These are phyloP conservation scores for Fusarium sp. DNA, from an alignment of 2,329 filamentous ascomycete genomes.

Conservation along the genomic window DNA sequence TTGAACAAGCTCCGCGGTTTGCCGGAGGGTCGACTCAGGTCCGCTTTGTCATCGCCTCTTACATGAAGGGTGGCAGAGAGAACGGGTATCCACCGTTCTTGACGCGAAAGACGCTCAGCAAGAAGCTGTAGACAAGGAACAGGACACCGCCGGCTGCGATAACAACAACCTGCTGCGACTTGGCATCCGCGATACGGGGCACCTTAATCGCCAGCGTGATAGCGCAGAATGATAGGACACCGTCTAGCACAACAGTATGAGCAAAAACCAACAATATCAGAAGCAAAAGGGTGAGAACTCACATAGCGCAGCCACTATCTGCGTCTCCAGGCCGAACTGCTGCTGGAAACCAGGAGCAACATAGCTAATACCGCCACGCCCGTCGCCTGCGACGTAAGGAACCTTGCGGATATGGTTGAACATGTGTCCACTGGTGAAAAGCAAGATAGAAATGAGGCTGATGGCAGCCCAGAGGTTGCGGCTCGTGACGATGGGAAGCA, in stretches of 20 bases:
- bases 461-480: slow-evolving; percentile 93
- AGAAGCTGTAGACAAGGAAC: slow-evolving; percentile 88
- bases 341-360: slow-evolving; percentile 93
- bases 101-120: slow-evolving; percentile 90
- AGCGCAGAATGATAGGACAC: slow-evolving; percentile 84
- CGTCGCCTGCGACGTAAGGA: slow-evolving; percentile 88
- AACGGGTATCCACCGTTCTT: slow-evolving; percentile 98
- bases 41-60: slow-evolving; percentile 31
- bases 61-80: slow-evolving; percentile 88
- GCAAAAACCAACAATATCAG: not conserved
- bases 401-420: slow-evolving; percentile 98
- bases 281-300: slow-evolving; percentile 52
- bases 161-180: slow-evolving; percentile 81
- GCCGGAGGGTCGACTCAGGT: not conserved
- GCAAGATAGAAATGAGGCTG: slow-evolving; percentile 85
- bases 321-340: slow-evolving; percentile 93
- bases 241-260: slow-evolving; percentile 51
- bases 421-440: slow-evolving; percentile 98
- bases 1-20: not conserved
- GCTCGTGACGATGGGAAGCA: slow-evolving; percentile 84
- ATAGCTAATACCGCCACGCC: slow-evolving; percentile 85
- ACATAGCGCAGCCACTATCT: slow-evolving; percentile 95
- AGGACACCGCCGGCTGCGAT: slow-evolving; percentile 81
- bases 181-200: slow-evolving; percentile 82
- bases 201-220: slow-evolving; percentile 94